Base-by-base conservation (phyloP, 352 stramenopile genomes). In the Pythium grandisporangium region DNA sequence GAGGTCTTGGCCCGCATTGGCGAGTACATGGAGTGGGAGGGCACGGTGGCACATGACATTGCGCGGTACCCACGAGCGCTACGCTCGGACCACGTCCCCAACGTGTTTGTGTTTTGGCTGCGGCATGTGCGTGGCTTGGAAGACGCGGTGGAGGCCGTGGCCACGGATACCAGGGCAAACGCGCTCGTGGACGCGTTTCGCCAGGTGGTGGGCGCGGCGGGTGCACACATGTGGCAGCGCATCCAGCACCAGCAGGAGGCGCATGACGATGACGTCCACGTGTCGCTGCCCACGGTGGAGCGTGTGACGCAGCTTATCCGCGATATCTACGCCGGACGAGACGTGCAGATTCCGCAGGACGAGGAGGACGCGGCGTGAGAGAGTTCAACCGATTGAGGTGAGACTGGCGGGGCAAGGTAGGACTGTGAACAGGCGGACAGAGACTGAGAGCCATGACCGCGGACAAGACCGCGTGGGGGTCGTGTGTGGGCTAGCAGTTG, bases 1-100 rank as follows among this genome's bases (percentile, higher is more conserved):
- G 57, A 74, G 29, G 81, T 79, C 37, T 53, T 92, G 22, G 52
- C 58, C 36, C 63, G 59, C 21, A 80, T 88, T 16, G 79, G 79
- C 40, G 75, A 79, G 55, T 85, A 87, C 63, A 82, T 92, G 61
- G 76, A 90, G 55, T 92, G 76, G 73, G 72, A 92, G 55, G 79
- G 76, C 44, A 88, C 75, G 37, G 69, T 92, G 30, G 76, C 79
- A 17, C 79, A 90, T 51, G 79, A 92, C 34, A 48, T 88, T 17
- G 75, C 79, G 10, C 71, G 79, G 8, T 89, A 76, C 47, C 49
- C 55, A 8, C 79, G 79, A 16, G 71, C 80, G 23, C 48, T 68
- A 26, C n/a, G n/a, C n/a, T 76, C 58, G 3, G 76, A 88, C 50
- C 53, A 63, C 22, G 68, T 71, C 45, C 76, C 75, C 11, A 92